phyloP scores from a whole-genome alignment of 345 rosid species.

The Erysimum cheiranthoides region DNA sequence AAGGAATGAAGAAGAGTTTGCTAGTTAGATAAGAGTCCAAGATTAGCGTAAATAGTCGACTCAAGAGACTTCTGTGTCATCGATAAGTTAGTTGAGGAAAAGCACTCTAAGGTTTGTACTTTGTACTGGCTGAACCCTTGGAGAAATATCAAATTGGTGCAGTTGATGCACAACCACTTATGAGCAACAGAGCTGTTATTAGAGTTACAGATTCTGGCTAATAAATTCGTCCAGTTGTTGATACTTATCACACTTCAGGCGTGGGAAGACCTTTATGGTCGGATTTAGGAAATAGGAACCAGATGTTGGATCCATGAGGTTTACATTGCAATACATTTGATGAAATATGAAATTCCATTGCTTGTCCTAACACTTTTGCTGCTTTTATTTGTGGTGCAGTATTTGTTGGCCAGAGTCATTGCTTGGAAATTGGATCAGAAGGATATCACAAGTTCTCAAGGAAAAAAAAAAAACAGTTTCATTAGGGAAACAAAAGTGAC shows the following conservation, averaged over 20 bases:
- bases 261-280: background rate
- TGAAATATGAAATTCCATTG: constrained; percentile 11
- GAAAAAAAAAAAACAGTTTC: background rate
- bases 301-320: constrained; percentile 19
- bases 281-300: background rate
- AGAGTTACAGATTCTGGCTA: background rate
- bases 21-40: constrained; percentile 20
- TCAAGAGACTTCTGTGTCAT: background rate
- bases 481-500: constrained; percentile 29
- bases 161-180: constrained; percentile 5
- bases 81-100: background rate
- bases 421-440: constrained; percentile 31
- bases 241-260: constrained; percentile 5
- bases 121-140: background rate
- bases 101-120: constrained; percentile 21
- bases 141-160: constrained; percentile 11
- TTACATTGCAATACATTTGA: constrained; percentile 15
- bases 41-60: constrained; percentile 11
- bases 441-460: constrained; percentile 23
- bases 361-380: constrained; percentile 12
- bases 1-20: background rate
- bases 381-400: constrained; percentile 35
- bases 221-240: constrained; percentile 10
- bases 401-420: constrained; percentile 27
- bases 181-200: constrained; percentile 9